A percentile compares a stretch with the other conserved stretches of the same genome.
Conservation (phyloP, 202 grass and related monocot genomes). For the Sporobolus alterniflorus region DNA sequence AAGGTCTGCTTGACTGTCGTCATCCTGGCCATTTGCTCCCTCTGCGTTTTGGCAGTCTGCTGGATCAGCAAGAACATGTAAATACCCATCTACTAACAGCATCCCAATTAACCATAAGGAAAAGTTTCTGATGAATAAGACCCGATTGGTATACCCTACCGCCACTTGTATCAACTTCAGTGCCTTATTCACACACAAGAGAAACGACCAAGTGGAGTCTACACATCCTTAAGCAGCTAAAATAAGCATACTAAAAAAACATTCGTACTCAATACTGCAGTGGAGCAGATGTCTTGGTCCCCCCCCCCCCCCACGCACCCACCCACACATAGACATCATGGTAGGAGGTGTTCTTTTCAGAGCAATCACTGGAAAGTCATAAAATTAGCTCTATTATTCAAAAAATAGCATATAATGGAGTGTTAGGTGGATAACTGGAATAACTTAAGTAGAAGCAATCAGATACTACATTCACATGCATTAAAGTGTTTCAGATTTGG, state of each 20-base stretch:
- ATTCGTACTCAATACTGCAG: background rate
- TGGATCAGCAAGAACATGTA: slow-evolving; percentile 36
- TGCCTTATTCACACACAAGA: background rate
- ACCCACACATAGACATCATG: too few species aligned
- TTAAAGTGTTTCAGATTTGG: slow-evolving; percentile 37
- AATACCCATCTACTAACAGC: background rate
- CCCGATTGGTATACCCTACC: background rate
- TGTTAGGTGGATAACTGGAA: slow-evolving; percentile 34
- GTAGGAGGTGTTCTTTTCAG: slow-evolving; percentile 14
- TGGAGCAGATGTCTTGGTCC: background rate
- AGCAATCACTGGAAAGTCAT: slow-evolving; percentile 14
- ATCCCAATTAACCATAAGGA: background rate
- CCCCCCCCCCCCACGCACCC: too few species aligned
- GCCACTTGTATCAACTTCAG: slow-evolving; percentile 1
- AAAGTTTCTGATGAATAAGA: background rate
- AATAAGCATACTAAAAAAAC: slow-evolving; percentile 13
- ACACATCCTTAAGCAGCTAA: slow-evolving; percentile 1
- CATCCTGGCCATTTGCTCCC: slow-evolving; percentile 15
- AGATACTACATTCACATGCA: slow-evolving; percentile 19
- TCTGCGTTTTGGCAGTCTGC: slow-evolving; percentile 7
- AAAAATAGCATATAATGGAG: slow-evolving; percentile 25
- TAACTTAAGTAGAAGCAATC: slow-evolving; percentile 31
- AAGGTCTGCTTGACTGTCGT: slow-evolving; percentile 22
- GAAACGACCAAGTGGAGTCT: background rate
- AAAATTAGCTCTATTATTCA: slow-evolving; percentile 9